Conservation (phyloP, 768 basidiomycete genomes). For the Leccinum incarnatum region DNA sequence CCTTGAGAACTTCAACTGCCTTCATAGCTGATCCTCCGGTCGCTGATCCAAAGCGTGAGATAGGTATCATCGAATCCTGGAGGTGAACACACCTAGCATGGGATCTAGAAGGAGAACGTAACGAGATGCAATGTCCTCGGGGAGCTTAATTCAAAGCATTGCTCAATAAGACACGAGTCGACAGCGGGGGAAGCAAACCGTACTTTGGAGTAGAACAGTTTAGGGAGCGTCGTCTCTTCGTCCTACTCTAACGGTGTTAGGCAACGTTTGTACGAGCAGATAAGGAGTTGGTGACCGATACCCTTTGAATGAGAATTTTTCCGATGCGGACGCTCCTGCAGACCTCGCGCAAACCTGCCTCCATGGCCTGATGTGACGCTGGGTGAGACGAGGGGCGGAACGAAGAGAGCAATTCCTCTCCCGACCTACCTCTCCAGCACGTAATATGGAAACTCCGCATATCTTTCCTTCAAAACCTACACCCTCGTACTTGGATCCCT, state of each 20-base stretch:
- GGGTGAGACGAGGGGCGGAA: neutral
- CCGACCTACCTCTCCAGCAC: conserved; percentile 81
- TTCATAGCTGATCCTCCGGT: conserved; percentile 98
- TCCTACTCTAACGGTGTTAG: conserved; percentile 50
- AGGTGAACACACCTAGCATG: conserved; percentile 75
- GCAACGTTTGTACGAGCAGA: neutral
- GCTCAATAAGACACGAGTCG: neutral
- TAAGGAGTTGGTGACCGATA: conserved; percentile 32
- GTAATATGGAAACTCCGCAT: conserved; percentile 91
- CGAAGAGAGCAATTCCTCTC: neutral
- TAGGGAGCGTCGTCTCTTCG: conserved; percentile 90
- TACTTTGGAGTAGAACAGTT: conserved; percentile 90
- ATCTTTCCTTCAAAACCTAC: conserved; percentile 97
- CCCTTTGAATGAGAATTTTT: conserved; percentile 96
- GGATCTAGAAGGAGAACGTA: conserved; percentile 96
- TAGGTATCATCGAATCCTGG: neutral
- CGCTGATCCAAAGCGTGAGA: conserved; percentile 40
- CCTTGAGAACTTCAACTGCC: conserved; percentile 90
- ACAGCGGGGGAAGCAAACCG: neutral
- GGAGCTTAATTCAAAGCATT: neutral
- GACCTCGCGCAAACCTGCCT: conserved; percentile 93
- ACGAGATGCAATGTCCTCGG: conserved; percentile 73
- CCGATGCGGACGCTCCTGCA: conserved; percentile 93
- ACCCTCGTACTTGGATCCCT: conserved; percentile 84
- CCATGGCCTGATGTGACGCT: conserved; percentile 75